Base-by-base conservation (phyloP, 768 basidiomycete genomes). In the Leccinum variicolor region DNA sequence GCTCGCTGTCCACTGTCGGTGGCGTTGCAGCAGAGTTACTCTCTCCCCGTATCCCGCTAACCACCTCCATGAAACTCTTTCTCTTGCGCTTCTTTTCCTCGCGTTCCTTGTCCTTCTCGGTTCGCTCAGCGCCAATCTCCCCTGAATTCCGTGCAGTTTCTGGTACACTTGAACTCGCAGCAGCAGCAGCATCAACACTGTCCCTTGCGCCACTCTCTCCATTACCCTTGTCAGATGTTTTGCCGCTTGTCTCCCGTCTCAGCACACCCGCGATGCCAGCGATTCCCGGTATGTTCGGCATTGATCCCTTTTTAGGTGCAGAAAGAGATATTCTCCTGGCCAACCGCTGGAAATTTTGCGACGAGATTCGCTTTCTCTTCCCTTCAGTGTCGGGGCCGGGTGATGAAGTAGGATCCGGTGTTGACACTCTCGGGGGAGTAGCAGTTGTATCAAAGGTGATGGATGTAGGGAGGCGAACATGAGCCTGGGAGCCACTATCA, bases 261-360 rank as follows among this genome's bases (percentile, higher is more conserved):
- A 72, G 34, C 36, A 73, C 72, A 45, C 64, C 63, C 2, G 69
- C 69, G 6, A 70, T 69, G 7, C 65, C 62, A 26, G 70, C 71
- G 6, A 71, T 65, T 19, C 61, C 66, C 3, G 68, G 64, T 36
- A 76, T 73, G 3, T 71, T 79, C 8, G 78, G 80, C 17, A 81
- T 76, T 23, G 78, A 81, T 36, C 80, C 81, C 60, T 82, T 81
- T 26, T 85, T 81, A 48, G 81, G 79, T 0, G 85, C 81, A 10
- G 73, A 28, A 77, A 89, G 71, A 10, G 90, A 91, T 55, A 93
- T 86, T 60, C 84, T 78, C 58, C 89, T 77, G 15, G 90, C 91
- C 36, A 93, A 68, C 17, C 89, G 81, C 69, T 91, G 89, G 78
- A 94, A 90, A 66, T 92, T 92, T 69, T 94, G 91, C 26, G 89